Percentiles rank a stretch among this genome's conserved stretches.
These are phyloP conservation scores for Epichloe aotearoae DNA, from an alignment of 2,329 filamentous ascomycete genomes.

Conservation along the genomic window DNA sequence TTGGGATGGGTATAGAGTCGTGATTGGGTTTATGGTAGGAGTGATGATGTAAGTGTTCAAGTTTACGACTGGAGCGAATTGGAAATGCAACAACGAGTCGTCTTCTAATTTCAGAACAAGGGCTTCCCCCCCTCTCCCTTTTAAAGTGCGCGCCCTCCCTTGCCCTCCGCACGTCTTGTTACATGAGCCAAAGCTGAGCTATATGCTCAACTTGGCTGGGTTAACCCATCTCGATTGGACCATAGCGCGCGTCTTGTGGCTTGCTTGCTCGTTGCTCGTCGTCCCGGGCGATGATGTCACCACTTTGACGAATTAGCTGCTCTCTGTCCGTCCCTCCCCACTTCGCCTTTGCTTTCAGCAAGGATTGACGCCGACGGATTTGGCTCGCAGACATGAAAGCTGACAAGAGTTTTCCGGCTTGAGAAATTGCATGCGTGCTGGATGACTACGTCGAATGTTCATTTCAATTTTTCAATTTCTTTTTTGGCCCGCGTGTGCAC, in stretches of 20 bases:
- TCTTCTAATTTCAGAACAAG: not conserved
- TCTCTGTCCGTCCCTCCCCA: slow-evolving; percentile 3
- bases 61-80: not conserved
- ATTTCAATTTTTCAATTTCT: no score
- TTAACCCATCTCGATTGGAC: slow-evolving; percentile 12
- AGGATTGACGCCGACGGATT: not conserved
- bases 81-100: not conserved
- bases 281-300: slow-evolving; percentile 21
- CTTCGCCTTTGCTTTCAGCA: not conserved
- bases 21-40: not conserved
- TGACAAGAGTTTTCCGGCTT: not conserved
- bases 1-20: not conserved
- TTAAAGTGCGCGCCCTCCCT: slow-evolving; percentile 1
- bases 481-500: no score
- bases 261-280: slow-evolving; percentile 4
- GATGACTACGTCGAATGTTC: no score
- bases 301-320: slow-evolving; percentile 6
- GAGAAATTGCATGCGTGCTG: no score
- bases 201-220: not conserved
- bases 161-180: not conserved
- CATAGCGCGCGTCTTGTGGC: slow-evolving; percentile 3
- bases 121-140: slow-evolving; percentile 1
- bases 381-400: not conserved
- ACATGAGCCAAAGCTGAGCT: not conserved
- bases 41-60: not conserved